phyloP scores from a whole-genome alignment of 768 basidiomycete genomes.

The Leccinum fibrillosum region DNA sequence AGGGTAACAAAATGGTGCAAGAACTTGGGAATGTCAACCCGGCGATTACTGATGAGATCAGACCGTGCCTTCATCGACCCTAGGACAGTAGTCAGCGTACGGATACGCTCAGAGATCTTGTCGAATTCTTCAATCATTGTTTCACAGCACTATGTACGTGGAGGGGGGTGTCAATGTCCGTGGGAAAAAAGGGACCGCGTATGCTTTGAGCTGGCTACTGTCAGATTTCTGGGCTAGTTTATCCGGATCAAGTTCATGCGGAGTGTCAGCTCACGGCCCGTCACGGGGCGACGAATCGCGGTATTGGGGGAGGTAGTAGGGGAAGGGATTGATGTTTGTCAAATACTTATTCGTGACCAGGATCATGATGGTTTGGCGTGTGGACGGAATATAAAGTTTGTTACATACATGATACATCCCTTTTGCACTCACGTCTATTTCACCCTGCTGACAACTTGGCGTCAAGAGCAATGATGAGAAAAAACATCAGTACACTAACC shows the following conservation, averaged over 20 bases:
- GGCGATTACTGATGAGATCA: neutral
- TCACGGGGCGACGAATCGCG: slow-evolving; percentile 30
- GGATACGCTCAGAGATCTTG: no score
- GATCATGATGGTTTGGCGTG: no score
- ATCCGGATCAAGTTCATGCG: slow-evolving; percentile 28
- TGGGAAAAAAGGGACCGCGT: no score
- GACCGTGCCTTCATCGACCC: neutral
- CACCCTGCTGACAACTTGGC: neutral
- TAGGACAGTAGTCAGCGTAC: no score
- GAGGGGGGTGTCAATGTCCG: no score
- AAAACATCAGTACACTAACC: neutral
- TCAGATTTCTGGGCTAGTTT: slow-evolving; percentile 90
- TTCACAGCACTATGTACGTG: no score
- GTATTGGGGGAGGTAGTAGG: slow-evolving; percentile 40
- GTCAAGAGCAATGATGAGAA: neutral
- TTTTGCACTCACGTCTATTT: neutral
- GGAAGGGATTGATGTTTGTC: no score
- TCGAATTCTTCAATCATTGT: no score
- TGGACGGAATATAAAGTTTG: no score
- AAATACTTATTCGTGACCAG: no score
- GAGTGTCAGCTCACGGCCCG: slow-evolving; percentile 12
- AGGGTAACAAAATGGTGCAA: neutral
- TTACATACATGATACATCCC: no score
- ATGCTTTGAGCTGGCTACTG: no score
- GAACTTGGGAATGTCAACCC: neutral